Conservation (phyloP, 192 early-diverging fungal species). For the Backusella sp. region DNA sequence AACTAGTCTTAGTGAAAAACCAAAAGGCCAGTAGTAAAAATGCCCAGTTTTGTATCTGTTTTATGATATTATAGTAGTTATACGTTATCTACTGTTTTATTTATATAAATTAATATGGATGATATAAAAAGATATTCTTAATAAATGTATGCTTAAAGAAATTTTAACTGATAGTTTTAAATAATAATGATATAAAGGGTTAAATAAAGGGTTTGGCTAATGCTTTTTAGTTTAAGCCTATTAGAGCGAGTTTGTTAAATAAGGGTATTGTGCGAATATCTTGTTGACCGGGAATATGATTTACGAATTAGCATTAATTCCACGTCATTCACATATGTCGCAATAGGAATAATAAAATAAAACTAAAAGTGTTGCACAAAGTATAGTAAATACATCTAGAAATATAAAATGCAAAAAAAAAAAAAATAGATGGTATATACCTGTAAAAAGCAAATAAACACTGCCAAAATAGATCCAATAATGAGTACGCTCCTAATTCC, state of each 20-base stretch:
- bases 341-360: neutral
- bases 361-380: neutral
- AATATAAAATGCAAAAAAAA: neutral
- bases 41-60: neutral
- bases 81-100: neutral
- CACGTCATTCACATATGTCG: neutral
- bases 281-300: neutral
- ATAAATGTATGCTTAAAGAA: too few species aligned
- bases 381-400: neutral
- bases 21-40: neutral
- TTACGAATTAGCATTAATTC: neutral
- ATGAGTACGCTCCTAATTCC: neutral
- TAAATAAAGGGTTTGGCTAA: neutral
- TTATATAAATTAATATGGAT: too few species aligned
- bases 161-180: neutral
- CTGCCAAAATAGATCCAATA: neutral
- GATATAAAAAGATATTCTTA: too few species aligned
- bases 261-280: neutral
- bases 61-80: neutral
- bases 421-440: neutral
- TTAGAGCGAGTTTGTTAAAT: neutral
- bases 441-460: neutral
- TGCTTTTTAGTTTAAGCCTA: neutral
- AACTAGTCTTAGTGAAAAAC: neutral
- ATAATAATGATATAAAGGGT: neutral